Percentiles rank a stretch among this genome's conserved stretches.
Evolutionary conservation across 176 grass and related monocot species (phyloP).

Genomic region (Alopecurus myosuroides): DNA sequence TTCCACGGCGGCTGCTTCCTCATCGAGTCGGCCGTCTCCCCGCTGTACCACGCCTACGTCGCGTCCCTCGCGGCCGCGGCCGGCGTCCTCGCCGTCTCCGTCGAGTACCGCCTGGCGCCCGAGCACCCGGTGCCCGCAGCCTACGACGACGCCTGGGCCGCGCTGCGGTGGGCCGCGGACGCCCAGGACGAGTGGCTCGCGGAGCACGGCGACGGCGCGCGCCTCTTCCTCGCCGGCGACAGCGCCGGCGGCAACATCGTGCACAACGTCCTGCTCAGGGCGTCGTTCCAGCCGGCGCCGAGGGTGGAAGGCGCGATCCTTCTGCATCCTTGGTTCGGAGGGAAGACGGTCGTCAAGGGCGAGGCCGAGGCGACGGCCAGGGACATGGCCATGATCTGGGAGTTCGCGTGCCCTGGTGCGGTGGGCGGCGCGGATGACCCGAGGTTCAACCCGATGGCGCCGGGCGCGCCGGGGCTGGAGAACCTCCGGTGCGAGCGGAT

Average conservation of each 20-base stretch:
- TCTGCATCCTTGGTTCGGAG: constrained; percentile 48
- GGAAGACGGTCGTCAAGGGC: neutral
- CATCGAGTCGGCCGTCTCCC: constrained; percentile 37
- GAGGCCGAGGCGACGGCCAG: constrained; percentile 8
- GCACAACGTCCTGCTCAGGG: constrained; percentile 32
- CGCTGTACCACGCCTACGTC: constrained; percentile 45
- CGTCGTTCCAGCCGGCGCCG: constrained; percentile 9
- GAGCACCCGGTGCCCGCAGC: constrained; percentile 30
- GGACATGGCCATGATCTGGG: constrained; percentile 32
- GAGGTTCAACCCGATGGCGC: constrained; percentile 34
- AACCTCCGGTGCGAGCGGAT: constrained; percentile 32
- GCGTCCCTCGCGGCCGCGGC: constrained; percentile 45
- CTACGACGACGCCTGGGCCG: constrained; percentile 46
- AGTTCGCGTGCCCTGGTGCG: constrained; percentile 37
- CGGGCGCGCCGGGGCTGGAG: constrained; percentile 3
- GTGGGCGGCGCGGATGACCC: constrained; percentile 43
- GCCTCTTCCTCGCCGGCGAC: constrained; percentile 59
- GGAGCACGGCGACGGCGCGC: constrained; percentile 39
- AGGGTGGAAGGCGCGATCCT: constrained; percentile 37
- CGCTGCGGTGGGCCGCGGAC: constrained; percentile 24
- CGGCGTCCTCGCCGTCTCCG: constrained; percentile 25
- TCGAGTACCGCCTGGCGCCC: constrained; percentile 65
- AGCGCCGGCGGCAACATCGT: constrained; percentile 70
- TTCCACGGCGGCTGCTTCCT: constrained; percentile 61
- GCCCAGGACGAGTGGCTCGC: constrained; percentile 44